Percentiles rank a stretch among this genome's conserved stretches.
Conservation (phyloP, 1,284 basidiomycete genomes). For the Puccinia hordei region DNA sequence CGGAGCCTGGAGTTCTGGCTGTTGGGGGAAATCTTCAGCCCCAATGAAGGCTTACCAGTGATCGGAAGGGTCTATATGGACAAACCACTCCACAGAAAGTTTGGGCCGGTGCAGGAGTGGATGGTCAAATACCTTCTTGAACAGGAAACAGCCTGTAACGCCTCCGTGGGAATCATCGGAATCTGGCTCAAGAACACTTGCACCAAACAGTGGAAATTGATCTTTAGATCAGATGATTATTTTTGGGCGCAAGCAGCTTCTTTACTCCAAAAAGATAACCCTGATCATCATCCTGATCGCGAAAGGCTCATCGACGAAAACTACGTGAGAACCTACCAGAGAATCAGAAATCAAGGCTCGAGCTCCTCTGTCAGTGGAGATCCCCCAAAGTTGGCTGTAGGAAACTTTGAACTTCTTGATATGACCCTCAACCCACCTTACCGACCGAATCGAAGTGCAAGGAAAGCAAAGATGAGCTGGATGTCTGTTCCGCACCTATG, state of each 20-base stretch:
- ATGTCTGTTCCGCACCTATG: background rate
- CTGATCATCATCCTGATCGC: too few species aligned
- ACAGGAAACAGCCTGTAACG: background rate
- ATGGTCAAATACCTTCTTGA: background rate
- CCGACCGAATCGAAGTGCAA: background rate
- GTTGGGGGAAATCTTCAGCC: background rate
- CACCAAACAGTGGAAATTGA: background rate
- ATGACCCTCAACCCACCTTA: background rate
- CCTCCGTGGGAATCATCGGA: background rate
- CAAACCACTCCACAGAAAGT: background rate
- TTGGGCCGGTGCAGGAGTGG: background rate
- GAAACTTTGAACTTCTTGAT: constrained; percentile 2
- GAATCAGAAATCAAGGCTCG: background rate
- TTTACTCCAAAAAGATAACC: background rate
- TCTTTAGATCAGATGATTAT: background rate
- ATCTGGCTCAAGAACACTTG: constrained; percentile 8
- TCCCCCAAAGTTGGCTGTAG: background rate
- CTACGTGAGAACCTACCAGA: background rate
- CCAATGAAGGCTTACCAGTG: background rate
- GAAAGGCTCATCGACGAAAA: background rate
- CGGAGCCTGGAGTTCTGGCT: background rate
- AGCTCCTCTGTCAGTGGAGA: background rate
- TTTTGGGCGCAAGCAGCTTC: background rate
- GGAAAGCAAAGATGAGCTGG: background rate
- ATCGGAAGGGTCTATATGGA: background rate